Evolutionary conservation across 441 rosid genomes (phyloP), one percentile per base, ranked within the genome.

Genomic region (Adansonia madagascariensis): DNA sequence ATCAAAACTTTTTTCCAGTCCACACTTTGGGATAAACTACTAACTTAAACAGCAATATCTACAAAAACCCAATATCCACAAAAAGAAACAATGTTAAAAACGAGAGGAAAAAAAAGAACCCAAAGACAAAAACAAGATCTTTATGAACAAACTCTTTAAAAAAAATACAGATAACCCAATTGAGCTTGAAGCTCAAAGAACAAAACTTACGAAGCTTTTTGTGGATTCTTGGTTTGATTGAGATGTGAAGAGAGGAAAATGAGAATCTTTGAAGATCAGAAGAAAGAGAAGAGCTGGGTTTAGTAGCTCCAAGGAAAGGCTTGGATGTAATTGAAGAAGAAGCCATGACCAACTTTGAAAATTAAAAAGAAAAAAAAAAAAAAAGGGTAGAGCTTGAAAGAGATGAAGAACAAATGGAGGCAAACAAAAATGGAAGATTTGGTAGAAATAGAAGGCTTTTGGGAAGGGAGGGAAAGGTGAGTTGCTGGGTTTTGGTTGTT

Each of bases 141-240:
- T 57, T 14, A 35, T 6, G 12, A 41, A 22, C 0, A 39, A 55
- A 55, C 10, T 55, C 22, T 11, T 11, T 0, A 12, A 15, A 52
- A 10, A 0, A 10, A 8, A 46, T 9, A 35, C 41, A 64, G 17
- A 59, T 0, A 73, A 56, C 53, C 55, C 22, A 59, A 60, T 22
- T 59, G 55, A 74, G 4, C 14, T 61, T 1, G 8, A 24, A 60
- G 56, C 24, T 44, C 3, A 61, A 55, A 43, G 71, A 61, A 66
- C 31, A 69, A 73, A 78, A 84, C 97, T 92, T 50, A 94, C 98
- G 89, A 80, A 92, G 81, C 56, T 85, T 90, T 66, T 84, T 89
- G 31, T 82, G 86, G 55, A 82, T 43, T 9, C 84, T 83, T 43
- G 91, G 69, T 44, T 88, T 87, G 81, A 88, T 20, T 57, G 89